phyloP scores from a whole-genome alignment of 2,329 filamentous ascomycete species.

The Whalleya microplaca region DNA sequence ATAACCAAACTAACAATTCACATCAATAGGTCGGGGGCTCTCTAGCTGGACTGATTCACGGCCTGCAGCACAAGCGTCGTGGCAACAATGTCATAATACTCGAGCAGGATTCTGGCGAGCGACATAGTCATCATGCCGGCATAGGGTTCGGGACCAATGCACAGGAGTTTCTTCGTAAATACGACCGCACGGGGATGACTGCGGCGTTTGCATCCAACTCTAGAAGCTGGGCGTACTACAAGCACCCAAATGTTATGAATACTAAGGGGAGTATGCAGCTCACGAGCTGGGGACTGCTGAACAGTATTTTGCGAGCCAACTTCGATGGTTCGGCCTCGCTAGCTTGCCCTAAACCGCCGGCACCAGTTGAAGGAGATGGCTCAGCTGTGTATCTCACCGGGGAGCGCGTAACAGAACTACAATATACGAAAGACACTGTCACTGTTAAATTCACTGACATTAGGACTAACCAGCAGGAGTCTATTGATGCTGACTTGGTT shows the following conservation, averaged over 20 bases:
- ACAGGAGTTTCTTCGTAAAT: too few species aligned
- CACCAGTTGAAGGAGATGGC: slow-evolving; percentile 21
- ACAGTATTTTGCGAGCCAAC: slow-evolving; percentile 44
- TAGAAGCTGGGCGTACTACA: too few species aligned
- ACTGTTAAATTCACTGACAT: slow-evolving; percentile 28
- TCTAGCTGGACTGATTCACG: slow-evolving; percentile 39
- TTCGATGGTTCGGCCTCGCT: slow-evolving; percentile 41
- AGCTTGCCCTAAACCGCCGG: slow-evolving; percentile 28
- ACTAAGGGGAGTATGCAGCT: slow-evolving; percentile 36
- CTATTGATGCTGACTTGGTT: slow-evolving; percentile 41
- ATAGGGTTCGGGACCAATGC: slow-evolving; percentile 38
- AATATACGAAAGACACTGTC: slow-evolving; percentile 13
- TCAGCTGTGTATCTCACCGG: slow-evolving; percentile 27
- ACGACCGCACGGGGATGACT: too few species aligned
- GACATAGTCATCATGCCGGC: slow-evolving; percentile 42
- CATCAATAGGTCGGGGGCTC: slow-evolving; percentile 41
- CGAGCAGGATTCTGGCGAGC: slow-evolving; percentile 43
- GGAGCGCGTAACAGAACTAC: slow-evolving; percentile 24
- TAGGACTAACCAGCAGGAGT: slow-evolving; percentile 25
- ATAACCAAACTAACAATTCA: too few species aligned
- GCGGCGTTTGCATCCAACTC: too few species aligned
- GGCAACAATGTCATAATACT: slow-evolving; percentile 42
- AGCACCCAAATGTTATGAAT: slow-evolving; percentile 24
- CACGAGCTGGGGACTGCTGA: slow-evolving; percentile 47
- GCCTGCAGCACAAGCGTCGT: slow-evolving; percentile 38